Conservation (phyloP, 495 filamentous ascomycete species). For the Xylaria nigripes region DNA sequence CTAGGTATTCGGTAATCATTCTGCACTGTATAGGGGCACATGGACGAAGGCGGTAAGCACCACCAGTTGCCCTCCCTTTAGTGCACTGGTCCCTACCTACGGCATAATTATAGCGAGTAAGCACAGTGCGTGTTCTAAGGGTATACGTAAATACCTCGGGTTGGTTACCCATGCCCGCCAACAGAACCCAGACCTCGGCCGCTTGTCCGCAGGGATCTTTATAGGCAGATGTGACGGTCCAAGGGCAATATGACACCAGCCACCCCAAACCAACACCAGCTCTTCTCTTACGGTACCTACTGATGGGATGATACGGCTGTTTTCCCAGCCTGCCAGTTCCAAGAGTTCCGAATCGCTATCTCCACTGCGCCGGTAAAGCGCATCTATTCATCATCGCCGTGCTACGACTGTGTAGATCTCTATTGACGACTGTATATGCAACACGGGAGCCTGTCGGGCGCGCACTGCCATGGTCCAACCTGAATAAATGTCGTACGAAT, state of each 20-base stretch:
- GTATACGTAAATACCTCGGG: background rate
- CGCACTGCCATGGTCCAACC: conserved; percentile 22
- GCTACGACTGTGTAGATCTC: background rate
- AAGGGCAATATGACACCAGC: conserved; percentile 10
- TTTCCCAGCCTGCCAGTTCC: background rate
- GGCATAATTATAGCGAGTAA: background rate
- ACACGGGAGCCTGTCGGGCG: conserved; percentile 15
- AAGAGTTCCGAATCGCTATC: background rate
- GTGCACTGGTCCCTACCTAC: too few relatives aligned
- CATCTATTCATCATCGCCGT: background rate
- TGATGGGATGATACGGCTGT: conserved; percentile 3
- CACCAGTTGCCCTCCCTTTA: too few relatives aligned
- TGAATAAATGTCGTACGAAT: conserved; percentile 66
- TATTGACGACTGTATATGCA: conserved; percentile 1
- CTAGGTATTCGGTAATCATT: too few relatives aligned
- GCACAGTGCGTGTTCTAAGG: too few relatives aligned
- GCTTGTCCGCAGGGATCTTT: conserved; percentile 2
- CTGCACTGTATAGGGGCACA: too few relatives aligned
- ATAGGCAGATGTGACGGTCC: background rate
- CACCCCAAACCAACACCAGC: conserved; percentile 10
- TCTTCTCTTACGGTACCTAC: background rate
- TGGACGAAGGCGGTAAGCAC: too few relatives aligned
- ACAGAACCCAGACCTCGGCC: conserved; percentile 4
- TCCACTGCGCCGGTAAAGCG: background rate
- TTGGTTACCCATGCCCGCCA: conserved; percentile 9